A percentile compares a stretch with the other conserved stretches of the same genome.
Conservation (phyloP, 495 filamentous ascomycete species). For the Mytilinidion resinicola region DNA sequence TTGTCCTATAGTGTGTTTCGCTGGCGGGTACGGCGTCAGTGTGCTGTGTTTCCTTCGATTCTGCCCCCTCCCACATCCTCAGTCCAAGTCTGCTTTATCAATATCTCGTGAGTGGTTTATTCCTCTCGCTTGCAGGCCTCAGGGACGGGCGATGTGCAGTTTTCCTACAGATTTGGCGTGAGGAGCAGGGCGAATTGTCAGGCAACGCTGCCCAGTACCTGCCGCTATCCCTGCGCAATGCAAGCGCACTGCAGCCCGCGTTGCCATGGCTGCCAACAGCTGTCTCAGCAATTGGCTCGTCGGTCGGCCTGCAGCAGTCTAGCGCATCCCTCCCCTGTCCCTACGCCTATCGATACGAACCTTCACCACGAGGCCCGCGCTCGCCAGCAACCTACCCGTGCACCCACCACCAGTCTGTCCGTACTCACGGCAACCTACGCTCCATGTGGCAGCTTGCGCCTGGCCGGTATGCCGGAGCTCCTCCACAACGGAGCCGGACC, state of each 20-base stretch:
- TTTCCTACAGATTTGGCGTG: too few relatives aligned
- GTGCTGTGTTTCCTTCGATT: too few relatives aligned
- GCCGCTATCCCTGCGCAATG: too few relatives aligned
- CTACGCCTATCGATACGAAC: conserved; percentile 3
- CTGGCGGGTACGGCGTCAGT: too few relatives aligned
- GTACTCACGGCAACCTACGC: conserved; percentile 7
- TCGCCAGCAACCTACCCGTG: not conserved
- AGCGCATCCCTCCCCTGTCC: conserved; percentile 3
- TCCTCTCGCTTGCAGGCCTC: too few relatives aligned
- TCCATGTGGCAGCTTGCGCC: conserved; percentile 5
- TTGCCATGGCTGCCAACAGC: conserved; percentile 3
- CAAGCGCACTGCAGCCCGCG: not conserved
- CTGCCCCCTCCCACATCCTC: too few relatives aligned
- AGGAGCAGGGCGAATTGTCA: not conserved
- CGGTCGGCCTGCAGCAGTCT: not conserved
- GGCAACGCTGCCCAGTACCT: not conserved
- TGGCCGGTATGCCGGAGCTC: conserved; percentile 8
- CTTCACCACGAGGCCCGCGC: not conserved
- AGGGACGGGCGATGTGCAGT: too few relatives aligned
- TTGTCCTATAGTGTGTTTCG: too few relatives aligned
- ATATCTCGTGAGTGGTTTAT: too few relatives aligned
- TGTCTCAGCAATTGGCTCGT: not conserved
- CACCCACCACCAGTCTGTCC: not conserved
- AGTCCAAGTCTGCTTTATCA: too few relatives aligned
- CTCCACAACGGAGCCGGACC: conserved; percentile 7